These are phyloP conservation scores for Lyophyllum atratum DNA, from an alignment of 768 basidiomycete species.

Conservation along the genomic window DNA sequence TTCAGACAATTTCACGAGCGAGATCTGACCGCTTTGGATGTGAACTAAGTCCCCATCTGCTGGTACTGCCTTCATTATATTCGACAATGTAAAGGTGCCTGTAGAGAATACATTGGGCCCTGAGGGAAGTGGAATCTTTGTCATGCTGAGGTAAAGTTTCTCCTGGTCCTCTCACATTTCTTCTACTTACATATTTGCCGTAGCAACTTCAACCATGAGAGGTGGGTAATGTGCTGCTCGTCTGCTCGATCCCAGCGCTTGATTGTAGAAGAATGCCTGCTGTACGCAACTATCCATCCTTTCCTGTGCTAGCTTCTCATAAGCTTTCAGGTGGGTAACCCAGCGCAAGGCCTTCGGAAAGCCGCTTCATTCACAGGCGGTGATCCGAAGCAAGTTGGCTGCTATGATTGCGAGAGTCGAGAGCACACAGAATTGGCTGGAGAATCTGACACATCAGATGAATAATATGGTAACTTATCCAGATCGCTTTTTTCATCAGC, in stretches of 20 bases:
- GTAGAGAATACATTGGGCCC: conserved; percentile 82
- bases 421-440: conserved; percentile 81
- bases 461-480: conserved; percentile 61
- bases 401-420: conserved; percentile 66
- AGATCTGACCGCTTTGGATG: neutral
- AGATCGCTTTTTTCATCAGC: neutral
- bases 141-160: conserved; percentile 44
- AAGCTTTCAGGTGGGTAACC: conserved; percentile 64
- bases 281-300: conserved; percentile 33
- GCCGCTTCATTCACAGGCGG: conserved; percentile 78
- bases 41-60: conserved; percentile 66
- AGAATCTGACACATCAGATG: conserved; percentile 87
- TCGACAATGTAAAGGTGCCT: conserved; percentile 83
- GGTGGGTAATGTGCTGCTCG: conserved; percentile 87
- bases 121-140: conserved; percentile 68
- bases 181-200: neutral
- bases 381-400: conserved; percentile 88
- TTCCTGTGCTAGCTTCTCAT: neutral
- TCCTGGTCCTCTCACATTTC: neutral
- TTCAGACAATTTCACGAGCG: neutral
- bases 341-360: conserved; percentile 93
- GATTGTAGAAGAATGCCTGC: conserved; percentile 53
- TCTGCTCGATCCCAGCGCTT: conserved; percentile 68
- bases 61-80: conserved; percentile 77
- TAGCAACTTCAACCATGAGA: conserved; percentile 94